Percentiles rank a stretch among this genome's conserved stretches.
Conservation (phyloP, 75 land plant species). For the Larix kaempferi region DNA sequence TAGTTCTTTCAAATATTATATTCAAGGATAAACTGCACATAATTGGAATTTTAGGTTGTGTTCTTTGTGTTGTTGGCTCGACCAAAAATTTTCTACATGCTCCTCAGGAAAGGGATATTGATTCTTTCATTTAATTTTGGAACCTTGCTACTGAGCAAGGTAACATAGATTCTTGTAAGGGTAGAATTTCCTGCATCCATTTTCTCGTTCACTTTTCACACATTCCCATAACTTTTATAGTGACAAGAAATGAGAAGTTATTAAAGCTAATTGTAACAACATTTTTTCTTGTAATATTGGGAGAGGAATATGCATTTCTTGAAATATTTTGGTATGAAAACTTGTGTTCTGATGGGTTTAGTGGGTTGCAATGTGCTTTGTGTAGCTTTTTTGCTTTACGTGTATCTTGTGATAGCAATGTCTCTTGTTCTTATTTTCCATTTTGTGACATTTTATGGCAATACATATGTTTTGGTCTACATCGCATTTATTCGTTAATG, state of each 20-base stretch:
- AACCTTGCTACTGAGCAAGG: constrained; percentile 91
- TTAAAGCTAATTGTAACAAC: not conserved
- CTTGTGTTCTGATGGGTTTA: constrained; percentile 11
- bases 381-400: constrained; percentile 75
- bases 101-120: no score
- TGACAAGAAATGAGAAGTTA: not conserved
- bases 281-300: not conserved
- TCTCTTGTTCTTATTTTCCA: constrained; percentile 6
- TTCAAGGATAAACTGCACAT: no score
- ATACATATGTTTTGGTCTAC: no score
- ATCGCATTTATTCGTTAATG: no score
- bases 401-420: constrained; percentile 52
- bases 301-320: not conserved
- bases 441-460: no score
- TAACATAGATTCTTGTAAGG: constrained; percentile 7
- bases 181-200: not conserved
- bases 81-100: no score
- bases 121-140: constrained; percentile 86
- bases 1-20: no score
- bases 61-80: no score
- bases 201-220: not conserved
- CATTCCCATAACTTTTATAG: not conserved
- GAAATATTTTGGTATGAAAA: not conserved
- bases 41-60: no score
- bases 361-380: constrained; percentile 1